A percentile compares a stretch with the other conserved stretches of the same genome.
Evolutionary conservation across 2,329 filamentous ascomycete species (phyloP).

Genomic region (Didymella glomerata): DNA sequence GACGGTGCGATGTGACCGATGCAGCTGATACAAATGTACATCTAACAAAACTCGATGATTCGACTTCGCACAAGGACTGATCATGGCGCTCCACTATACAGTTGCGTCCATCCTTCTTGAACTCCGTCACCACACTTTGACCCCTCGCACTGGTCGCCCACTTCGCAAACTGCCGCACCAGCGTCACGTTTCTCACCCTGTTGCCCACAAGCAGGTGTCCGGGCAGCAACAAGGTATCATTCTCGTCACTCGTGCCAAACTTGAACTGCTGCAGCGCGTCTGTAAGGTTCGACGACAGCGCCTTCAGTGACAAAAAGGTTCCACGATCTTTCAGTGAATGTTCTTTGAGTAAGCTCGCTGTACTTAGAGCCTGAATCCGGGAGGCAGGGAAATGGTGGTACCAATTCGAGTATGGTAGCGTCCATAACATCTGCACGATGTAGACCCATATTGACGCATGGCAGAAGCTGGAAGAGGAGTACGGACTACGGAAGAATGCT

Average conservation of each 20-base stretch:
- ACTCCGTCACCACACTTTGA: constrained; percentile 50
- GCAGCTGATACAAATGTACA: no score
- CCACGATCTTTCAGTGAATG: constrained; percentile 60
- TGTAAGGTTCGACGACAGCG: constrained; percentile 35
- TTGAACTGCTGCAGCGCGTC: constrained; percentile 52
- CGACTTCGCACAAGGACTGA: no score
- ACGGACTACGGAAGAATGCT: constrained; percentile 50
- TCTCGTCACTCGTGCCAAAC: constrained; percentile 46
- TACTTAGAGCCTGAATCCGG: constrained; percentile 56
- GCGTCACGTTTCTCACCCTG: constrained; percentile 45
- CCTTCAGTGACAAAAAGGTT: constrained; percentile 54
- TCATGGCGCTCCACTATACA: constrained; percentile 51
- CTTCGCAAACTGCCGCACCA: constrained; percentile 51
- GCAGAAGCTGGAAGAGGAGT: constrained; percentile 33
- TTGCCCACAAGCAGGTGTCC: constrained; percentile 54
- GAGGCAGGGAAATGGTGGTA: constrained; percentile 59
- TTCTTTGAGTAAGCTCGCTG: constrained; percentile 54
- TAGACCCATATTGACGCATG: constrained; percentile 38
- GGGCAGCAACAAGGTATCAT: constrained; percentile 55
- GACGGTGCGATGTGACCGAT: no score
- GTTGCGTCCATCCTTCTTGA: constrained; percentile 51
- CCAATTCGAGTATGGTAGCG: constrained; percentile 56
- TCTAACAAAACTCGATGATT: no score
- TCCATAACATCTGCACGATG: constrained; percentile 60
- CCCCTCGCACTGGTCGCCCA: constrained; percentile 52